Evolutionary conservation across 1,139 yeast genomes (phyloP), one percentile per base, ranked within the genome.

Genomic region (Magnusiomyces sp.): DNA sequence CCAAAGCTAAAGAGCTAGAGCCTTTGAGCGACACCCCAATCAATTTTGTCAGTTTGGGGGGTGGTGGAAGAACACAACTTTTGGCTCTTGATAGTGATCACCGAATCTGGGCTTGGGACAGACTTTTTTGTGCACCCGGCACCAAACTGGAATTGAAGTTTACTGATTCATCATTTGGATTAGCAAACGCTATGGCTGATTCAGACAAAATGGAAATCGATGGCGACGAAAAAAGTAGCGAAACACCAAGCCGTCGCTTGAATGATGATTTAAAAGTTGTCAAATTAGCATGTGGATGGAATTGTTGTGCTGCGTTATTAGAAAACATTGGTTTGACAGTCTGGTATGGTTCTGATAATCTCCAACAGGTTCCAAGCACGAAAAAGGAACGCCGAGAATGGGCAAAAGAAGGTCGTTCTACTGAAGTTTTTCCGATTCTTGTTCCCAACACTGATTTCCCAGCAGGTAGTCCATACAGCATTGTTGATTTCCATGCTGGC

Each of bases 91-190:
- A 80, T 56, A 67, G 71, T n/a, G 50, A 66, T 1, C 74, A 77
- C 43, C 63, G 68, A 10, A 57, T 84, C 1, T 82, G 79, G 71
- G 71, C 79, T 0, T 83, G 92, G 90, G 94, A 83, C 46, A 43
- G 49, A 39, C 50, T 59, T 9, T 60, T 53, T 48, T 54, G 53
- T 6, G 51, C 47, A 6, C 57, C 56, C 2, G 92, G 88, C 0
- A 72, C 79, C 1, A 64, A 63, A 44, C 55, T 83, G 38, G 60
- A 52, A 5, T 80, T 84, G 55, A 53, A 58, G 2, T 59, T 62
- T 46, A 52, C 51, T 29, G 45, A 48, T n/a, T 50, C 46, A 17
- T 23, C 29, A 5, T 23, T 23, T 23, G 29, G 7, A 23, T 23
- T 23, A 23, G 6, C 7, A 23, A 23, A 23, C 7, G 7, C 4